Evolutionary conservation across 306 rosid species (phyloP), one percentile per base, ranked within the genome.

Genomic region (Styphnolobium japonicum): DNA sequence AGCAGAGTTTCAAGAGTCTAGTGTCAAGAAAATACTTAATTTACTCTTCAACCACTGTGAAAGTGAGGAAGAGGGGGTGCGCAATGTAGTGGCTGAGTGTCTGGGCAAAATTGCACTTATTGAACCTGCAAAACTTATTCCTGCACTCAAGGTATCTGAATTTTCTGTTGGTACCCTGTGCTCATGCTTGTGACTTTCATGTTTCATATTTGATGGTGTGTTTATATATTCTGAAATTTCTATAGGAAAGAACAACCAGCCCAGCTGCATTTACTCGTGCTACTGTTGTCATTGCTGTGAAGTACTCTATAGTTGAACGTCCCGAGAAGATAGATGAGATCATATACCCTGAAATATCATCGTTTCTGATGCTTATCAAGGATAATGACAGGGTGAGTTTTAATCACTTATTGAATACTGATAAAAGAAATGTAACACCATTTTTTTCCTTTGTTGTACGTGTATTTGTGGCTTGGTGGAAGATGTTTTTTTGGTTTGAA

Each of bases 51-150:
- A 96, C 75, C 97, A 96, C 84, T 91, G 99, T 77, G 99, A 93
- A 84, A 93, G 99, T 36, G 98, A 96, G 66, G 99, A 96, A 87
- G 99, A 96, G 83, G 99, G 98, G 55, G 98, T 96, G 79, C 97
- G 99, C 75, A 96, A 96, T 73, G 99, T 96, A 4, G 99, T 93
- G 61, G 99, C 99, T 0, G 99, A 96, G 86, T 96, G 99, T 80
- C 86, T 96, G 22, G 99, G 99, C 36, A 96, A 96, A 88, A 86
- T 96, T 88, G 99, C 99, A 0, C 98, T 96, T 65, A 91, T 96
- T 79, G 99, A 96, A 84, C 98, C 98, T 62, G 85, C 87, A 82
- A 96, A 96, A 83, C 98, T 96, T 73, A 91, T 96, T 86, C 99
- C 98, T 18, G 98, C 99, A 42, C 99, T 96, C 10, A 93, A 91